Base-by-base conservation (phyloP, 2,329 filamentous ascomycete genomes). In the Botrytis sinoallii region DNA sequence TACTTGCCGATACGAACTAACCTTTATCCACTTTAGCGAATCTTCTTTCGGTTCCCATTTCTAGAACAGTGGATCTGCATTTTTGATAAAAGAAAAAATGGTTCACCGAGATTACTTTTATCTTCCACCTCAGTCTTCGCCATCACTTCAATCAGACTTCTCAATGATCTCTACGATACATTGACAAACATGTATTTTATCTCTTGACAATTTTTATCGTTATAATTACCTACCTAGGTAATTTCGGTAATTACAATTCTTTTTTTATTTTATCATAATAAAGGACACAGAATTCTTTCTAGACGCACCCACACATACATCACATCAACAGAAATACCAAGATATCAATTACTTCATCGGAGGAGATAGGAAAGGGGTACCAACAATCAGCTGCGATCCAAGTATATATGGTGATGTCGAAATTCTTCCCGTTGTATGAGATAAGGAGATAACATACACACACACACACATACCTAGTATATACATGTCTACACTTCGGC, bases 11-110 rank as follows among this genome's bases (percentile, higher is more conserved):
- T 48, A 7, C 25, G 42, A 48, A 55, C 48, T 67, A 72, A n/a
- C 35, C 66, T 42, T 3, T 69, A 69, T 69, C 48, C n/a, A 69
- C 48, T 69, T 69, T 69, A 69, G 66, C 66, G 66, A 14, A 42
- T 16, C 38, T 68, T 14, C 52, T 29, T 40, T 42, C n/a, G 40
- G 61, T 65, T 46, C 40, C 61, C 40, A 65, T 44, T 44, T 64
- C 61, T 44, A 64, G 61, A 64, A 65, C n/a, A 29, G 40, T 46
- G 61, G 40, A 65, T 14, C n/a, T 22, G 3, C 12, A 42, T 42
- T 29, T 64, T 6, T 65, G 63, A 22, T 35, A 48, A 48, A 46
- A 35, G 63, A 65, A 65, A 46, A 29, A n/a, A 20, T 64, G 42
- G 61, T 29, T 29, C 42, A 46, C 14, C 59, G n/a, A 65, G 18